phyloP scores from a whole-genome alignment of 768 basidiomycete species.

The Suillus spraguei region DNA sequence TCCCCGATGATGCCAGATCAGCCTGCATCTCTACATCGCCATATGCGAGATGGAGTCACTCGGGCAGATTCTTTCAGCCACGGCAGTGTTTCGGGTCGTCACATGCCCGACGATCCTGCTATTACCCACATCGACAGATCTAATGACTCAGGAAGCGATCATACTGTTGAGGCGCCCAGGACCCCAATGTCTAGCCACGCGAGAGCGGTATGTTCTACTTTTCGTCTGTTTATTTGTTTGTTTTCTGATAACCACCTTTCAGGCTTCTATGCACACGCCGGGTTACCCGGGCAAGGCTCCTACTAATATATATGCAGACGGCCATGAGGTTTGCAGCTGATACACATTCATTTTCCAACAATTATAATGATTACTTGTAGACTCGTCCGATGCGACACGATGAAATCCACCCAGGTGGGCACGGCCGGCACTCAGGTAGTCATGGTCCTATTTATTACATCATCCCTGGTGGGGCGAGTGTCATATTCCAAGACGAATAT shows the following conservation, averaged over 20 bases:
- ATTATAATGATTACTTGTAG: conserved; percentile 15
- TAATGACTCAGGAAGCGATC: conserved; percentile 29
- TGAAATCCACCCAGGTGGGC: conserved; percentile 24
- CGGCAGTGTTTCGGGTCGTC: conserved; percentile 13
- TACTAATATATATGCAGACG: conserved; percentile 32
- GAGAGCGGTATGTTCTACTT: conserved; percentile 26
- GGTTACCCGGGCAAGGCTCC: conserved; percentile 22
- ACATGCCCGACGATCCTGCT: conserved; percentile 21
- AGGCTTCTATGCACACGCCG: conserved; percentile 18
- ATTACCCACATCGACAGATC: conserved; percentile 25
- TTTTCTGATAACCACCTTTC: conserved; percentile 21
- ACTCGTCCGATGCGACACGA: conserved; percentile 26
- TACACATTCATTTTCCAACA: not conserved
- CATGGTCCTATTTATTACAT: conserved; percentile 54
- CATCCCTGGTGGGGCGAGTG: conserved; percentile 63
- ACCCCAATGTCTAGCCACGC: conserved; percentile 25
- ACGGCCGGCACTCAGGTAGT: conserved; percentile 24
- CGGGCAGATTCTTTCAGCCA: conserved; percentile 24
- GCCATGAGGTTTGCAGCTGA: conserved; percentile 23
- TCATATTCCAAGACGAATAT: conserved; percentile 67
- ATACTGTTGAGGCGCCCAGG: conserved; percentile 31
- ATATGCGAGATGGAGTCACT: conserved; percentile 14
- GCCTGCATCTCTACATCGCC: conserved; percentile 14
- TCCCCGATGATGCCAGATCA: conserved; percentile 28
- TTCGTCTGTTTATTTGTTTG: not conserved